Base-by-base conservation (phyloP, 192 early-diverging fungal species). In the Entophlyctis helioformis region DNA sequence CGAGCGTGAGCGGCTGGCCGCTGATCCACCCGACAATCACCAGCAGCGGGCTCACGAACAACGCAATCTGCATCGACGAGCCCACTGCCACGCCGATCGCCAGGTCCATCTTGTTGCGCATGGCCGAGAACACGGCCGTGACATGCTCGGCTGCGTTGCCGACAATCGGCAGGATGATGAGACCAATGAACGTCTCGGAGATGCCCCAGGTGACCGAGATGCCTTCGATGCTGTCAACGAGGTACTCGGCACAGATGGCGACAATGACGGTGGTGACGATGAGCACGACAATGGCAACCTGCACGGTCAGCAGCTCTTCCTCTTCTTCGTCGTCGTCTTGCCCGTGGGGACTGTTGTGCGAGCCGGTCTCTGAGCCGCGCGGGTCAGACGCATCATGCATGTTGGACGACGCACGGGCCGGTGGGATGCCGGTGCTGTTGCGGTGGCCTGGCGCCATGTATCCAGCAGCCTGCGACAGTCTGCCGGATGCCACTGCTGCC, bases 31-130 rank as follows among this genome's bases (percentile, higher is more conserved):
- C 93, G 26, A 80, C 63, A 39, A 95, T 72, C 36, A 76, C 73
- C 19, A 62, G 54, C 6, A 67, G 23, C 26, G 72, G 69, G 12
- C 52, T 63, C 11, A 69, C 62, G 39, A 89, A 82, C 38, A 89
- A 66, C 1, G 85, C 82, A 38, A 97, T 94, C 62, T 97, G 94
- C 68, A 90, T 78, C 34, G 80, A 84, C 5, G 82, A 85, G 15
- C 91, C 93, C 4, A 93, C 66, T 16, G 91, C 88, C 18, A 94
- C 83, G 39, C 83, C 76, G 42, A 96, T 74, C 0, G 86, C 84
- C 32, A 96, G 55, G 54, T 95, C 86, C 91, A 90, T 91, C 65
- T 91, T 91, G 70, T 90, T 80, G 52, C 81, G 79, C 44, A 85
- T 74, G 1, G 89, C 85, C 11, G 76, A 76, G 1, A 74, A 75